Conservation (phyloP, 441 rosid genomes). For the Arabidopsis lyrata region DNA sequence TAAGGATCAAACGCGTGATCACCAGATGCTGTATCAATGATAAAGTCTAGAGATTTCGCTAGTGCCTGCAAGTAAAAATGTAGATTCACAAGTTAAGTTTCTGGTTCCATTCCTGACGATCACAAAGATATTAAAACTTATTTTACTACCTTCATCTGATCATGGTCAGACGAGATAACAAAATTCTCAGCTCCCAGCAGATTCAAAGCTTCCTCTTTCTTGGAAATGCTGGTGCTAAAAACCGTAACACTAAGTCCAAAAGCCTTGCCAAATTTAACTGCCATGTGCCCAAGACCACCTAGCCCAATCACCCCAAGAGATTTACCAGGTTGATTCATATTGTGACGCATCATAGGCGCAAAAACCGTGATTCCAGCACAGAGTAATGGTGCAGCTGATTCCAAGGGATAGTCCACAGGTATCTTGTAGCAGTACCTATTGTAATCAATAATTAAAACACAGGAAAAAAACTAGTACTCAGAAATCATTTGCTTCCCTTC, state of each 20-base stretch:
- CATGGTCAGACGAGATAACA: slow-evolving; percentile 72
- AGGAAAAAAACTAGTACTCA: neutral
- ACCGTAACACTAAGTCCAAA: slow-evolving; percentile 85
- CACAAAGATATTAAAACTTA: neutral
- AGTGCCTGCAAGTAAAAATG: slow-evolving; percentile 53
- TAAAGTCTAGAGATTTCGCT: slow-evolving; percentile 73
- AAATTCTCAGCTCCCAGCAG: slow-evolving; percentile 74
- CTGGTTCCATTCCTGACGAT: neutral
- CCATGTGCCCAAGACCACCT: slow-evolving; percentile 99
- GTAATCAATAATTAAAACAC: neutral
- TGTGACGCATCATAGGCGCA: slow-evolving; percentile 82
- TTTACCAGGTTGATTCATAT: slow-evolving; percentile 88
- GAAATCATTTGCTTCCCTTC: neutral
- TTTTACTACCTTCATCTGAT: slow-evolving; percentile 76
- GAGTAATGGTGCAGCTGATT: slow-evolving; percentile 82
- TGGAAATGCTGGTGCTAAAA: slow-evolving; percentile 83
- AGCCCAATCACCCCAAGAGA: slow-evolving; percentile 86
- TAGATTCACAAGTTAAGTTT: neutral
- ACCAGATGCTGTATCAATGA: slow-evolving; percentile 87
- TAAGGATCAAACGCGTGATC: slow-evolving; percentile 82
- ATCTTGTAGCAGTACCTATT: slow-evolving; percentile 84
- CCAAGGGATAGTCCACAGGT: slow-evolving; percentile 72
- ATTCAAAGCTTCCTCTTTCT: slow-evolving; percentile 80
- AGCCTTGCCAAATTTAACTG: slow-evolving; percentile 94
- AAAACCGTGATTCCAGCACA: slow-evolving; percentile 95